Conservation (phyloP, 177 flowering plant species). For the Vitis hybrid region DNA sequence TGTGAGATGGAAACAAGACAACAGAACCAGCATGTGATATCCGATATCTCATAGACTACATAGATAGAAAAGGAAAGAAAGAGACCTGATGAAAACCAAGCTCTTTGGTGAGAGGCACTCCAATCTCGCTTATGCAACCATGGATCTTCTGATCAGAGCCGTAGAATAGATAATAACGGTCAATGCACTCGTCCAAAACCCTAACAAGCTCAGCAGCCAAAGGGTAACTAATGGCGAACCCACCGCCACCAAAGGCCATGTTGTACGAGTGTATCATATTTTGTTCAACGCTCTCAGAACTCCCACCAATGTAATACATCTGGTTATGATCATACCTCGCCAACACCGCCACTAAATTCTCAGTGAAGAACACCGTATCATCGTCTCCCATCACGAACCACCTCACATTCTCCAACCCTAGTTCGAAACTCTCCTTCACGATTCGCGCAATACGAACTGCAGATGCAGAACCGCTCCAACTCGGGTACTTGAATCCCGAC, state of each 20-base stretch:
- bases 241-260: constrained; percentile 73
- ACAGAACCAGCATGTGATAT: no score
- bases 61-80: background rate
- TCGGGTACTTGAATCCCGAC: constrained; percentile 37
- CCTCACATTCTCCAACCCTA: constrained; percentile 42
- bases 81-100: constrained; percentile 74
- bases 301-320: constrained; percentile 61
- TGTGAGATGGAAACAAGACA: no score
- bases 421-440: constrained; percentile 50
- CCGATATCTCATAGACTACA: no score
- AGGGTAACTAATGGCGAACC: constrained; percentile 59
- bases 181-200: constrained; percentile 54
- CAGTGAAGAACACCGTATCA: constrained; percentile 59
- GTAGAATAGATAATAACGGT: constrained; percentile 43
- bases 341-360: constrained; percentile 48
- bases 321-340: constrained; percentile 51
- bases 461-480: constrained; percentile 40
- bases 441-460: constrained; percentile 56
- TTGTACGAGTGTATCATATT: constrained; percentile 41
- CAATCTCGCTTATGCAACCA: constrained; percentile 58
- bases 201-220: constrained; percentile 42
- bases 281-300: constrained; percentile 65
- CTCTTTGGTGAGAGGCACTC: constrained; percentile 57
- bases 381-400: constrained; percentile 81
- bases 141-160: constrained; percentile 62